Percentiles rank a stretch among this genome's conserved stretches.
These are phyloP conservation scores for Tricholoma sp. DNA, from an alignment of 768 basidiomycete genomes.

Conservation along the genomic window DNA sequence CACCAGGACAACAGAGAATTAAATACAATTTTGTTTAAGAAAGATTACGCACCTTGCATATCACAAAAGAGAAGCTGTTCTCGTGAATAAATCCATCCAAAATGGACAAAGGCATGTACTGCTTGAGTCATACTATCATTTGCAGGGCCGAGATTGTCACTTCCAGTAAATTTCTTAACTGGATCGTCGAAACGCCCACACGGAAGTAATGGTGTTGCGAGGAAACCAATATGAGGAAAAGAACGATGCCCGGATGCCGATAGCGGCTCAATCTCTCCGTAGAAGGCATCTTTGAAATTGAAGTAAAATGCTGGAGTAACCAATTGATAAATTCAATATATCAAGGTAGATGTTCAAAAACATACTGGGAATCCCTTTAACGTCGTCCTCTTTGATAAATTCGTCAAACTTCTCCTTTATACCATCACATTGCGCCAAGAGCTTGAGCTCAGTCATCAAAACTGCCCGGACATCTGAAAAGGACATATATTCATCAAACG, in stretches of 20 bases:
- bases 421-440: not conserved
- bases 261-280: not conserved
- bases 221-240: not conserved
- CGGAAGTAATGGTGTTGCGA: not conserved
- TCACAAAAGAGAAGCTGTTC: not conserved
- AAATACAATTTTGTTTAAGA: not conserved
- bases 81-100: not conserved
- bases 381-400: not conserved
- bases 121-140: not conserved
- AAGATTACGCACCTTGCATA: not conserved
- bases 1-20: not conserved
- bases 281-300: not conserved
- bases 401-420: not conserved
- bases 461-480: not conserved
- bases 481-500: constrained; percentile 2
- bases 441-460: not conserved
- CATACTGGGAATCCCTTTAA: not conserved
- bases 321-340: not conserved
- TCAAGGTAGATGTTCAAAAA: not conserved
- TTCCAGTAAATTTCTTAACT: not conserved
- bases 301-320: not conserved
- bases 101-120: not conserved
- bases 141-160: not conserved
- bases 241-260: not conserved
- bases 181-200: not conserved